phyloP scores from a whole-genome alignment of 768 basidiomycete genomes.

The Punctularia strigosozonata region DNA sequence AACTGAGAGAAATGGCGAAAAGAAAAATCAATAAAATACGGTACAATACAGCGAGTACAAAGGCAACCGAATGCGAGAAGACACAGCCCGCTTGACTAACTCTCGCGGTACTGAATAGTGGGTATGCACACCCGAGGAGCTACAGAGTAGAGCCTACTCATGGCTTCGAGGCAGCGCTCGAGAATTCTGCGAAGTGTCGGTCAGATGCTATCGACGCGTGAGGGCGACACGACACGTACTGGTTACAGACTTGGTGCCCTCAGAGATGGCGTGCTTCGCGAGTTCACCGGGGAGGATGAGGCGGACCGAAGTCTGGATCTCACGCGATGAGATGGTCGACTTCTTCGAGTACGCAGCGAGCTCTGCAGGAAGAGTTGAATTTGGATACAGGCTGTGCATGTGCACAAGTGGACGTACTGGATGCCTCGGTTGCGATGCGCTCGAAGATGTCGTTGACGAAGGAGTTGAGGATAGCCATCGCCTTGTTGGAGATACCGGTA shows the following conservation, averaged over 20 bases:
- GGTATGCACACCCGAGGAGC: too few relatives aligned
- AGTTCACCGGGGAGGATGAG: constrained; percentile 95
- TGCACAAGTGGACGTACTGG: constrained; percentile 40
- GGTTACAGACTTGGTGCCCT: constrained; percentile 90
- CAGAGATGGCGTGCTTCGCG: constrained; percentile 88
- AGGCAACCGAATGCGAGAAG: too few relatives aligned
- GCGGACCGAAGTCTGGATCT: constrained; percentile 95
- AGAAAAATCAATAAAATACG: too few relatives aligned
- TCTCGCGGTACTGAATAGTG: too few relatives aligned
- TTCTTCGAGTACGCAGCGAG: constrained; percentile 97
- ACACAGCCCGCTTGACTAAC: too few relatives aligned
- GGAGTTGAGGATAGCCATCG: constrained; percentile 92
- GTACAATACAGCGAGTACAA: too few relatives aligned
- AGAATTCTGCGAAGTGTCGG: constrained; percentile 34
- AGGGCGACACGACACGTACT: constrained; percentile 34
- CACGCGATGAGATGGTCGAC: constrained; percentile 96
- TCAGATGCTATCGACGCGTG: background rate
- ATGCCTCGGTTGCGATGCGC: constrained; percentile 86
- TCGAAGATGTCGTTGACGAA: constrained; percentile 96
- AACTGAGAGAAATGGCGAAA: too few relatives aligned
- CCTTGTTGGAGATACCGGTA: constrained; percentile 99
- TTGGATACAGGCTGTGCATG: background rate
- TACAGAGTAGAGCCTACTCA: too few relatives aligned
- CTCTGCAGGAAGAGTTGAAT: constrained; percentile 33
- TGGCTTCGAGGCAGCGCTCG: constrained; percentile 61